Evolutionary conservation across 1,284 basidiomycete genomes (phyloP).

Genomic region (Fomitopsis pinicola): DNA sequence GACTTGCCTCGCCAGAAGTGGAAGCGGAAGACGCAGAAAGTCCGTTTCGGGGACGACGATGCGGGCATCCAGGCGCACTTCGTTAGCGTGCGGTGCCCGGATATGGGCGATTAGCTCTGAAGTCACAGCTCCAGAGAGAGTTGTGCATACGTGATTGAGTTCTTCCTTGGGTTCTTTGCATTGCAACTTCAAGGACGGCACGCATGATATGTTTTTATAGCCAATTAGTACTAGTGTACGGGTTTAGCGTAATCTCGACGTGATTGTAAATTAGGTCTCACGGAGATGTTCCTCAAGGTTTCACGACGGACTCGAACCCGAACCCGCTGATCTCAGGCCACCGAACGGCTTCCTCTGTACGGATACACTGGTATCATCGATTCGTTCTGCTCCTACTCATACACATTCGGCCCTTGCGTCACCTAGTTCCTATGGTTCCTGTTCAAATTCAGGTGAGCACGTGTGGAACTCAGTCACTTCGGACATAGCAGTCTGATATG

Average conservation of each 20-base stretch:
- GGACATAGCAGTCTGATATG: not conserved
- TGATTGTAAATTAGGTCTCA: not conserved
- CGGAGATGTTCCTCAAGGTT: no score
- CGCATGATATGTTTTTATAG: not conserved
- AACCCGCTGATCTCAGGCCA: no score
- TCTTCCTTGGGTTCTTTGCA: not conserved
- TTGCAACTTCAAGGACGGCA: not conserved
- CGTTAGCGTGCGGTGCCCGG: slow-evolving; percentile 23
- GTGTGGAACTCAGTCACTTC: slow-evolving; percentile 1
- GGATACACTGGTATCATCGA: not conserved
- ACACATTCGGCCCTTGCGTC: not conserved
- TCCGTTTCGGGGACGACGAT: slow-evolving; percentile 22
- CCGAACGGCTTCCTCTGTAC: no score
- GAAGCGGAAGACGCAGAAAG: slow-evolving; percentile 15
- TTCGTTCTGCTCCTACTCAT: not conserved
- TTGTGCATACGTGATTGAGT: not conserved
- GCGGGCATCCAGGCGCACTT: slow-evolving; percentile 18
- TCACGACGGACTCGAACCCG: no score
- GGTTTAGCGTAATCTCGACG: not conserved
- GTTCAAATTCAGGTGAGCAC: not conserved
- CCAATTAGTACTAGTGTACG: not conserved
- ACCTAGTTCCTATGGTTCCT: not conserved
- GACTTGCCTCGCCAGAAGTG: slow-evolving; percentile 1
- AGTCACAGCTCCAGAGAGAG: no score
- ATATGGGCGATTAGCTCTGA: slow-evolving; percentile 12